phyloP scores from a whole-genome alignment of 306 rosid genomes.

The Sicyos baderoa region DNA sequence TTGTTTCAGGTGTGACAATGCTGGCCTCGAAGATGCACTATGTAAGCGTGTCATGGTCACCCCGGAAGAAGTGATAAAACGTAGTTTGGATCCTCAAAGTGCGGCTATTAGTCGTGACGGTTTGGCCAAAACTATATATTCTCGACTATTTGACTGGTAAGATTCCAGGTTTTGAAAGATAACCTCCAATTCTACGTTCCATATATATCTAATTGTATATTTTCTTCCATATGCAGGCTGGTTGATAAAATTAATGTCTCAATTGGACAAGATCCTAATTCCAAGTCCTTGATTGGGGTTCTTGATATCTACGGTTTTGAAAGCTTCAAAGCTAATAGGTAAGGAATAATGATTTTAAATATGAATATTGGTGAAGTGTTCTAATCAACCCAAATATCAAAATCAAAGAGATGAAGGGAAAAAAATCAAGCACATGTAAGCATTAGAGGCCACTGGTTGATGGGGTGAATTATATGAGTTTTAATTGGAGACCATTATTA shows the following conservation, averaged over 20 bases:
- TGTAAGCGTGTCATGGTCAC: constrained; percentile 98
- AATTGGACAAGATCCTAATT: constrained; percentile 82
- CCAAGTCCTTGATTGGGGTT: constrained; percentile 86
- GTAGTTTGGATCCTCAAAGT: constrained; percentile 94
- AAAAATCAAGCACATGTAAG: not conserved
- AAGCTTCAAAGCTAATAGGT: constrained; percentile 96
- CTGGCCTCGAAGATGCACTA: constrained; percentile 79
- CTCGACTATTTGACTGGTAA: constrained; percentile 94
- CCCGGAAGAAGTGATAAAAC: constrained; percentile 95
- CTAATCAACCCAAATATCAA: not conserved
- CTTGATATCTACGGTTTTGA: constrained; percentile 98
- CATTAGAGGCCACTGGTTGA: constrained; percentile 9
- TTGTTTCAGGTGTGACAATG: constrained; percentile 59
- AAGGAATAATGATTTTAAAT: constrained; percentile 25
- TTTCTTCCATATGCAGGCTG: constrained; percentile 57
- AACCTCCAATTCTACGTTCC: not conserved
- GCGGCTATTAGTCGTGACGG: constrained; percentile 86
- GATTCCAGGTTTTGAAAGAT: constrained; percentile 15
- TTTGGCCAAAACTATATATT: constrained; percentile 85
- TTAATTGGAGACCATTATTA: not conserved
- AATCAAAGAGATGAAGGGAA: too few relatives aligned
- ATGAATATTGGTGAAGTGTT: constrained; percentile 7
- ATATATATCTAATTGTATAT: constrained; percentile 9
- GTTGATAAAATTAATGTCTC: constrained; percentile 89
- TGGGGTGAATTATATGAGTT: not conserved